Conservation (phyloP, 164 flowering plant genomes). For the Euptelea pleiosperma region DNA sequence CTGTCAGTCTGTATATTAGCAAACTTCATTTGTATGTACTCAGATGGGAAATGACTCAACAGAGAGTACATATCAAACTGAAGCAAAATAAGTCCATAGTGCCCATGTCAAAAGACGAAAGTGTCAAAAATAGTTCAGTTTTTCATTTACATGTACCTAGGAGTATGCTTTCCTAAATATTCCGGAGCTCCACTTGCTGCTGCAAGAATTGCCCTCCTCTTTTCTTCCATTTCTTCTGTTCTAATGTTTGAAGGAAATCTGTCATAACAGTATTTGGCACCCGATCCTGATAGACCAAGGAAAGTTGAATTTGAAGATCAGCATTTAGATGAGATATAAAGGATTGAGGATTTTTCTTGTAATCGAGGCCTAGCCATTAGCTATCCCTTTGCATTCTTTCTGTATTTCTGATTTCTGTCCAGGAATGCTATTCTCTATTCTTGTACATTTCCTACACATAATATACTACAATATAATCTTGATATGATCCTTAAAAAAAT, state of each 20-base stretch:
- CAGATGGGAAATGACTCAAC: neutral
- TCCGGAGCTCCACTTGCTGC: conserved; percentile 80
- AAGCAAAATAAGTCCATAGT: no score
- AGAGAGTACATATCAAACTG: no score
- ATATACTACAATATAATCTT: no score
- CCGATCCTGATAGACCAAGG: conserved; percentile 46
- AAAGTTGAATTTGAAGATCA: conserved; percentile 6
- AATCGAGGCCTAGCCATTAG: no score
- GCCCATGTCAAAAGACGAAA: no score
- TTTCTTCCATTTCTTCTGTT: conserved; percentile 92
- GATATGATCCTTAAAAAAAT: no score
- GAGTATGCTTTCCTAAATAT: conserved; percentile 43
- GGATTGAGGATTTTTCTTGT: no score
- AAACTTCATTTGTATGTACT: neutral
- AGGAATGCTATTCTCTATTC: no score
- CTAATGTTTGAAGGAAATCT: conserved; percentile 84
- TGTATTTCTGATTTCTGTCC: no score
- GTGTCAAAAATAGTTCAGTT: neutral
- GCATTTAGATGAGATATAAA: no score
- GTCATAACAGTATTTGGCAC: conserved; percentile 80
- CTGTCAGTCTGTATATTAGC: neutral
- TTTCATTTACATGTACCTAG: conserved; percentile 35
- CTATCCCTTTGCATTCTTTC: no score
- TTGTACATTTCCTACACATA: no score
- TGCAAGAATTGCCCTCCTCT: conserved; percentile 83